These are phyloP conservation scores for Phaeophleospora eucalypticola DNA, from an alignment of 2,329 filamentous ascomycete genomes.

Conservation along the genomic window DNA sequence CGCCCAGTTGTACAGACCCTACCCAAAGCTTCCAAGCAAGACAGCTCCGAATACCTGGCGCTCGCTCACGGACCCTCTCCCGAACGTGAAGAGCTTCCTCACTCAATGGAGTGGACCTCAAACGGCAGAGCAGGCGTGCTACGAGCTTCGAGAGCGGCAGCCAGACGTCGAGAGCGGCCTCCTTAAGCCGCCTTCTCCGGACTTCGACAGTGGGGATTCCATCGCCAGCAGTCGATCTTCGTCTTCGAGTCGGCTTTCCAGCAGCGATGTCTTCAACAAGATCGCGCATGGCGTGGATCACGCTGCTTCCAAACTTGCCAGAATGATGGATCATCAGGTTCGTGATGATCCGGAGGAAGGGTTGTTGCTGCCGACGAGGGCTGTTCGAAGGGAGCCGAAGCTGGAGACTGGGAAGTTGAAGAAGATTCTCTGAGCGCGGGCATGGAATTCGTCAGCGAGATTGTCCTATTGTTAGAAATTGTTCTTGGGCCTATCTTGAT, in stretches of 20 bases:
- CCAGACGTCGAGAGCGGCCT: conserved; percentile 4
- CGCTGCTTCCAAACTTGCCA: conserved; percentile 18
- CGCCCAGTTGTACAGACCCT: no score
- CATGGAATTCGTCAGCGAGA: no score
- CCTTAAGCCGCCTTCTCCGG: background rate
- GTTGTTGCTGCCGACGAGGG: conserved; percentile 24
- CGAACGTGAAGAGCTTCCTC: background rate
- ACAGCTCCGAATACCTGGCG: no score
- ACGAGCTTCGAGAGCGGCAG: background rate
- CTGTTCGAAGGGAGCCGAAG: conserved; percentile 18
- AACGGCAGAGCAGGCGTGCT: background rate
- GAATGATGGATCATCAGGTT: conserved; percentile 20
- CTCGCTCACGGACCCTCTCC: conserved; percentile 1
- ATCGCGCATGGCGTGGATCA: conserved; percentile 21
- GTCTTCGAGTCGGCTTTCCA: background rate
- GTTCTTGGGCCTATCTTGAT: no score
- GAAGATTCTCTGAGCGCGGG: background rate
- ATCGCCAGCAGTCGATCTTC: conserved; percentile 5
- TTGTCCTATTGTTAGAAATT: no score
- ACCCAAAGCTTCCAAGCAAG: no score
- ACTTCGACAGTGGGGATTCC: no score
- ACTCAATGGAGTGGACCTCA: background rate
- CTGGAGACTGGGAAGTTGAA: background rate
- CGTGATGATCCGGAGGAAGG: conserved; percentile 21
- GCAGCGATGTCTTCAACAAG: conserved; percentile 11